A percentile compares a stretch with the other conserved stretches of the same genome.
These are phyloP conservation scores for Endothia cerciana DNA, from an alignment of 2,329 filamentous ascomycete species.

Conservation along the genomic window DNA sequence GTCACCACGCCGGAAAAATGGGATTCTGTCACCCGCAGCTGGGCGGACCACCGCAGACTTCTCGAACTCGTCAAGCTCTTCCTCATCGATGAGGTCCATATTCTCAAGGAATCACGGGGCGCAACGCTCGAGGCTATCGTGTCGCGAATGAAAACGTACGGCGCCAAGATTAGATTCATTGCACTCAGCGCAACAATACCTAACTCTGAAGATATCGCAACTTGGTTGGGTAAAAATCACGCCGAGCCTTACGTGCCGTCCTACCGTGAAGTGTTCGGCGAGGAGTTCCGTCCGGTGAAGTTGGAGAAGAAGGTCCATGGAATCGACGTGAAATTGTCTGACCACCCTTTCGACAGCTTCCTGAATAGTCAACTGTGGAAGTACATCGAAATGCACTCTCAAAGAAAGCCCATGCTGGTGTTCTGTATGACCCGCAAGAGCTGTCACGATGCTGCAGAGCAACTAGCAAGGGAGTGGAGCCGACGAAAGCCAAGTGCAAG, in stretches of 20 bases:
- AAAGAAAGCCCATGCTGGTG: constrained; percentile 77
- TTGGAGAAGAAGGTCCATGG: constrained; percentile 78
- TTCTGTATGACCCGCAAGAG: constrained; percentile 81
- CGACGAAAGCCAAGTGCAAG: constrained; percentile 52
- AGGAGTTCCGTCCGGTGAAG: constrained; percentile 79
- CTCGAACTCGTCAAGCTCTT: constrained; percentile 78
- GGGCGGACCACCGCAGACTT: constrained; percentile 77
- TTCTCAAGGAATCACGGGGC: constrained; percentile 77
- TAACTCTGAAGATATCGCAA: constrained; percentile 78
- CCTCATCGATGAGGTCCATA: constrained; percentile 86
- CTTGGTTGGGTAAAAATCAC: constrained; percentile 73
- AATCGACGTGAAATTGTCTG: constrained; percentile 66
- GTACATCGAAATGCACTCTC: constrained; percentile 68
- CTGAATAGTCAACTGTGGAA: constrained; percentile 68
- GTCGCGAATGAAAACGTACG: constrained; percentile 83
- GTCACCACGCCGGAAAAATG: constrained; percentile 90
- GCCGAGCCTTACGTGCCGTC: constrained; percentile 66
- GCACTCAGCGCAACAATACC: constrained; percentile 84
- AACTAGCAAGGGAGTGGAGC: constrained; percentile 69
- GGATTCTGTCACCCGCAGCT: constrained; percentile 87
- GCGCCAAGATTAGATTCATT: constrained; percentile 75
- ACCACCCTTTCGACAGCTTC: constrained; percentile 75
- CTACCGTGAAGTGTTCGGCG: constrained; percentile 70
- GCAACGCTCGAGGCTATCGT: constrained; percentile 83
- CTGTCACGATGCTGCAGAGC: constrained; percentile 67